Percentiles rank a stretch among this genome's conserved stretches.
These are phyloP conservation scores for Trichoderma cornu-damae DNA, from an alignment of 2,329 filamentous ascomycete genomes.

Conservation along the genomic window DNA sequence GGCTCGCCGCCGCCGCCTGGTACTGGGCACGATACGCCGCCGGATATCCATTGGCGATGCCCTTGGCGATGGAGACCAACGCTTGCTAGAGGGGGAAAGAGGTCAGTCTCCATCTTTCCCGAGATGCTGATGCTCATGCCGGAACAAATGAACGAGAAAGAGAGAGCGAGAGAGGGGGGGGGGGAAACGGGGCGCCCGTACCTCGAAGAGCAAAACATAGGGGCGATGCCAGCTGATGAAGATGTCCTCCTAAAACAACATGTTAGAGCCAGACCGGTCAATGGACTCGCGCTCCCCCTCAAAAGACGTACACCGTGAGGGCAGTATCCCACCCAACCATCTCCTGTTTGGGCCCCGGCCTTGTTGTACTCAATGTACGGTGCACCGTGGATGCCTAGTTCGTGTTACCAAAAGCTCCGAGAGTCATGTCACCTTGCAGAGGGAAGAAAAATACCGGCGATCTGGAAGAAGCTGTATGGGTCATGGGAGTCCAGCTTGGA, in stretches of 20 bases:
- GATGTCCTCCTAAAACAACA: constrained; percentile 38
- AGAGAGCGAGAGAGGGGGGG: not conserved
- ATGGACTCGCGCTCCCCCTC: not conserved
- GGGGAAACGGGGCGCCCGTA: constrained; percentile 24
- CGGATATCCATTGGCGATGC: constrained; percentile 43
- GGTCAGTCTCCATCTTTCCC: constrained; percentile 7
- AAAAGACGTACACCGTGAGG: constrained; percentile 41
- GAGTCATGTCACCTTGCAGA: constrained; percentile 3
- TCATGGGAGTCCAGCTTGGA: constrained; percentile 39
- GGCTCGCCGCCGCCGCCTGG: constrained; percentile 39
- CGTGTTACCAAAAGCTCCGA: constrained; percentile 13
- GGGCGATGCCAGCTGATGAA: constrained; percentile 54
- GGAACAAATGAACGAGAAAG: not conserved
- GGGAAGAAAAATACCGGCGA: constrained; percentile 37
- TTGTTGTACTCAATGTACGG: constrained; percentile 41
- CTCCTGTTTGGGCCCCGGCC: constrained; percentile 30
- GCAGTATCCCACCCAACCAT: constrained; percentile 40
- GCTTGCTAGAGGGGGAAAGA: constrained; percentile 40
- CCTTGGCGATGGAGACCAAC: constrained; percentile 43
- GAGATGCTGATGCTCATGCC: no score
- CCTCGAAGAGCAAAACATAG: constrained; percentile 51
- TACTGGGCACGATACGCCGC: constrained; percentile 34
- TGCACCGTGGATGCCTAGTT: constrained; percentile 38
- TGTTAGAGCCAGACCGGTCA: not conserved
- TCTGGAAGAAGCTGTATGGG: constrained; percentile 46